Evolutionary conservation across 352 stramenopile genomes (phyloP).

Genomic region (Phytophthora cajani): DNA sequence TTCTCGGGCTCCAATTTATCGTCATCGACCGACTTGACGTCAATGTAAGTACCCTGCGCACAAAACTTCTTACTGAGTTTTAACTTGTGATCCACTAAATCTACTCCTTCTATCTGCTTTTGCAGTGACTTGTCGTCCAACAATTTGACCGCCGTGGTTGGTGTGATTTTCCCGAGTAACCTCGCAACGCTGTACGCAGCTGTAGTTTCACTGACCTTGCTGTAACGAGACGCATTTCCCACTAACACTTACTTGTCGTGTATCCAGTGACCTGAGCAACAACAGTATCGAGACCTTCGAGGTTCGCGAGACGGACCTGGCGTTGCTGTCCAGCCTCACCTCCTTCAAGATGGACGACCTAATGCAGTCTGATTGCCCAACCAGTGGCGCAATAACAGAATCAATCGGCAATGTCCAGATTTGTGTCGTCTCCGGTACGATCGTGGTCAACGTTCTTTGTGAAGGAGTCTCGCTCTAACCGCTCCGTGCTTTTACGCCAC

Average conservation of each 20-base stretch:
- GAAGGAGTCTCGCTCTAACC: not conserved
- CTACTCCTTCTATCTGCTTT: not conserved
- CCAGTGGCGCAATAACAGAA: conserved; percentile 28
- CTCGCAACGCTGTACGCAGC: conserved; percentile 30
- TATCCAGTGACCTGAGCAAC: conserved; percentile 41
- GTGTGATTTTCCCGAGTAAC: conserved; percentile 39
- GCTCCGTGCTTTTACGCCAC: not conserved
- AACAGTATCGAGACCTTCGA: conserved; percentile 43
- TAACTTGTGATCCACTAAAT: not conserved
- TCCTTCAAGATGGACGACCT: conserved; percentile 40
- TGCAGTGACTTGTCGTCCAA: conserved; percentile 43
- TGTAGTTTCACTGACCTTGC: not conserved
- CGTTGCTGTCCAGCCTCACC: conserved; percentile 25
- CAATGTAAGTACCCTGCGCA: conserved; percentile 29
- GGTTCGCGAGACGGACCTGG: conserved; percentile 33
- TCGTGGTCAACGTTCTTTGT: not conserved
- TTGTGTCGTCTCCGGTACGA: conserved; percentile 43
- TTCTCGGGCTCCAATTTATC: conserved; percentile 38
- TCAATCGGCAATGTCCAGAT: conserved; percentile 34
- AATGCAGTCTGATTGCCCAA: conserved; percentile 31
- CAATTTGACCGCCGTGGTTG: conserved; percentile 32
- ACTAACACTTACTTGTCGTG: not conserved
- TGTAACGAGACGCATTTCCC: not conserved
- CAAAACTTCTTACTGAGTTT: not conserved
- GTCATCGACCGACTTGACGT: conserved; percentile 23